Conservation (phyloP, 768 basidiomycete species). For the Agaricus blazei region DNA sequence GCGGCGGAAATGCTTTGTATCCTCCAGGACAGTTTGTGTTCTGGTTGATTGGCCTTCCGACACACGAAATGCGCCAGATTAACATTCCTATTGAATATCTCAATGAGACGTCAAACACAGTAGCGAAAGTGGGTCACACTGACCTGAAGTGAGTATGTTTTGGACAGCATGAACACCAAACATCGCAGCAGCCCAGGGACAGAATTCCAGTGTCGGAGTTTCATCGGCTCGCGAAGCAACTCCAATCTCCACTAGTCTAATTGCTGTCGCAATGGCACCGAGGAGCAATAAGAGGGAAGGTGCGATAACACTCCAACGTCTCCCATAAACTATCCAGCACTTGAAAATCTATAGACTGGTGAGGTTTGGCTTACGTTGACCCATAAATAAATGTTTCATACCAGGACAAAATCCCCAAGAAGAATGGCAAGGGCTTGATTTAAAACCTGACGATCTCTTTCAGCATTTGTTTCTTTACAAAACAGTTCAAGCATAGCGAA, state of each 20-base stretch:
- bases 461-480: too few relatives aligned
- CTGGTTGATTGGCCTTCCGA: too few relatives aligned
- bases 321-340: constrained; percentile 6
- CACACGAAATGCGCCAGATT: too few relatives aligned
- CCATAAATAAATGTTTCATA: not conserved
- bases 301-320: not conserved
- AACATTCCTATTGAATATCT: not conserved
- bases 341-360: not conserved
- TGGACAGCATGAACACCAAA: not conserved
- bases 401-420: constrained; percentile 3
- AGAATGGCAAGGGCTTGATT: not conserved
- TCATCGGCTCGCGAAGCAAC: not conserved
- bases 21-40: too few relatives aligned
- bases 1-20: too few relatives aligned
- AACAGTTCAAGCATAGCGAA: too few relatives aligned
- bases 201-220: not conserved
- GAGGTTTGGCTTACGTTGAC: not conserved
- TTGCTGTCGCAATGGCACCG: not conserved
- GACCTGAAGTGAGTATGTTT: constrained; percentile 1
- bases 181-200: not conserved
- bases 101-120: not conserved
- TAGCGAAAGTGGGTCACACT: not conserved
- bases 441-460: not conserved
- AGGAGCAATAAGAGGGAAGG: not conserved
- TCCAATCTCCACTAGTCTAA: not conserved